Conservation (phyloP, 78 protist genomes). For the Speleostelium caveatum region DNA sequence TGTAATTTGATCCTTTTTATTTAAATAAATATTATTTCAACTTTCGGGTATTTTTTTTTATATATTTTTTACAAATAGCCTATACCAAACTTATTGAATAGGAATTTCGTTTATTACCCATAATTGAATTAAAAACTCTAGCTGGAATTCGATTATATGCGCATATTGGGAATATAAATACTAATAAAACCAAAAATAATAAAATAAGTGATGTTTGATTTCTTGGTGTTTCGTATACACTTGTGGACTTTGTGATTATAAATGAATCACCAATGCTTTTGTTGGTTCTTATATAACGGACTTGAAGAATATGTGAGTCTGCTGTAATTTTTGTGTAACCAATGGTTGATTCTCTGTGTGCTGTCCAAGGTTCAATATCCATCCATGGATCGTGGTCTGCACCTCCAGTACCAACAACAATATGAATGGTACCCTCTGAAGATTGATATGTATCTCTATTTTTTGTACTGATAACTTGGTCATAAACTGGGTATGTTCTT, state of each 20-base stretch:
- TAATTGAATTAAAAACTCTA: background rate
- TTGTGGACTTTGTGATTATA: conserved; percentile 3
- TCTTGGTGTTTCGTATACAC: background rate
- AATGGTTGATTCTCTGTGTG: conserved; percentile 17
- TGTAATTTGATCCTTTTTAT: too few species aligned
- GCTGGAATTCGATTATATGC: conserved; percentile 31
- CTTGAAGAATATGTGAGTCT: background rate
- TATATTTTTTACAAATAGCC: too few species aligned
- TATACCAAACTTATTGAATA: too few species aligned
- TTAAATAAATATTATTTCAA: too few species aligned
- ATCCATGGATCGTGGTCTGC: conserved; percentile 52
- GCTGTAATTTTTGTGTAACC: conserved; percentile 35
- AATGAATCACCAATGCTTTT: conserved; percentile 40
- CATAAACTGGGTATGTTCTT: conserved; percentile 21
- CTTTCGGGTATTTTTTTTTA: too few species aligned
- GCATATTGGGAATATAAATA: conserved; percentile 58
- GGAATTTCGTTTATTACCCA: too few species aligned
- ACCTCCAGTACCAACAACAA: conserved; percentile 46
- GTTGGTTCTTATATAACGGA: conserved; percentile 21
- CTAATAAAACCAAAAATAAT: conserved; percentile 17
- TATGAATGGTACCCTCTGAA: conserved; percentile 47
- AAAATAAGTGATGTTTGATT: conserved; percentile 1
- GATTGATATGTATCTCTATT: background rate
- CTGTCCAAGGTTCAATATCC: conserved; percentile 42
- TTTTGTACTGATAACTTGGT: background rate